Evolutionary conservation across 2,329 filamentous ascomycete genomes (phyloP).

Genomic region (Aspergillus uvarum): DNA sequence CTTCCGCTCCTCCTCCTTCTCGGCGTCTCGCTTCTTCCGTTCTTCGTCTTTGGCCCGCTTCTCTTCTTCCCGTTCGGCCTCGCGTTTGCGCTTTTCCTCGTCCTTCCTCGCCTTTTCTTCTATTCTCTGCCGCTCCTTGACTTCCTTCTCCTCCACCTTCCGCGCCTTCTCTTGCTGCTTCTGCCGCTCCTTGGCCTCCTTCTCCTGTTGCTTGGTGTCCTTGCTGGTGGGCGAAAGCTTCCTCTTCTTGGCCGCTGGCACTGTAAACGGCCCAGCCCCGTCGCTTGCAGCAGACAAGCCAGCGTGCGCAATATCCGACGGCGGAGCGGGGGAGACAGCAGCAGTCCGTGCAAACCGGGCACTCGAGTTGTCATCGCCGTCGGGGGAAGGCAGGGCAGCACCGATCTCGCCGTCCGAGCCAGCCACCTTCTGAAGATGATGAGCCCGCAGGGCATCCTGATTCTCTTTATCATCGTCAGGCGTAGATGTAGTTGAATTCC

Average conservation of each 20-base stretch:
- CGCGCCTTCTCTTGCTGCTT: constrained; percentile 50
- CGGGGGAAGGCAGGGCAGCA: neutral
- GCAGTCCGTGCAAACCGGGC: too few relatives aligned
- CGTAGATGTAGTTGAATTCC: neutral
- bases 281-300: neutral
- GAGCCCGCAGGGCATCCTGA: neutral
- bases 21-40: constrained; percentile 46
- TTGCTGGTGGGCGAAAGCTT: constrained; percentile 17
- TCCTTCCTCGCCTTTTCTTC: constrained; percentile 38
- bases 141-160: constrained; percentile 48
- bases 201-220: constrained; percentile 25
- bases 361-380: neutral
- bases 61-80: constrained; percentile 28
- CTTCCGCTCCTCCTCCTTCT: constrained; percentile 47
- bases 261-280: constrained; percentile 12
- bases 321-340: neutral
- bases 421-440: neutral
- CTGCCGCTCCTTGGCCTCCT: constrained; percentile 26
- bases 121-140: constrained; percentile 32
- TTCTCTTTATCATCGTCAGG: constrained; percentile 13
- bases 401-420: neutral
- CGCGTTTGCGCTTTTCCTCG: constrained; percentile 33
- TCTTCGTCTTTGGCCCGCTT: constrained; percentile 49
- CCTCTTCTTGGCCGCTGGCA: constrained; percentile 27
- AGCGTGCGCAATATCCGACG: constrained; percentile 9